Evolutionary conservation across 164 flowering plant species (phyloP).

Genomic region (Houttuynia cordata): DNA sequence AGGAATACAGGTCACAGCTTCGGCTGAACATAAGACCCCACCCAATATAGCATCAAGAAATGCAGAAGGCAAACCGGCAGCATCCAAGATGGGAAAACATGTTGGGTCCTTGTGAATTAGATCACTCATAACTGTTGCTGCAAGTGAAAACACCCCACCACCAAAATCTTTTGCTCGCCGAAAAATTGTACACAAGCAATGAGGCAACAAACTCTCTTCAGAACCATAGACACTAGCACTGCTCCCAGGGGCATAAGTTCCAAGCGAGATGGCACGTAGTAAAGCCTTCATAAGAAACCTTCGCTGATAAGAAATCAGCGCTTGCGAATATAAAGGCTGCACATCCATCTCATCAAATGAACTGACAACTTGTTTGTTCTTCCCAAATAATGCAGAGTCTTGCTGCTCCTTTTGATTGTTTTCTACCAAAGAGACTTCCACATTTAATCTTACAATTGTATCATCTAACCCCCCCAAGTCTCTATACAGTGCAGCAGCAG

Average conservation of each 20-base stretch:
- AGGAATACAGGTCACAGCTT: conserved; percentile 83
- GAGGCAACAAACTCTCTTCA: conserved; percentile 74
- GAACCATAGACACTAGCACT: conserved; percentile 55
- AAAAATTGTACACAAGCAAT: conserved; percentile 62
- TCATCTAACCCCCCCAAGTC: conserved; percentile 91
- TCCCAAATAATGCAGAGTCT: conserved; percentile 29
- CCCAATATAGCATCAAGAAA: conserved; percentile 83
- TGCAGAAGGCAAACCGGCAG: conserved; percentile 72
- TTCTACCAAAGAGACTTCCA: conserved; percentile 66
- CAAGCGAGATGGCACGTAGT: conserved; percentile 81
- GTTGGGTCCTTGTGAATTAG: conserved; percentile 91
- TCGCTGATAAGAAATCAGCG: conserved; percentile 66
- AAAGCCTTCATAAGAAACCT: conserved; percentile 73
- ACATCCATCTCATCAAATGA: conserved; percentile 34
- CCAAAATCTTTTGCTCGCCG: conserved; percentile 85
- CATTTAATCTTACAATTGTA: conserved; percentile 63
- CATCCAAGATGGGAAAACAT: conserved; percentile 64
- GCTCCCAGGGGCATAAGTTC: conserved; percentile 85
- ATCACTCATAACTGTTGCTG: conserved; percentile 93
- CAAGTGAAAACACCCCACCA: conserved; percentile 89
- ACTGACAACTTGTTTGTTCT: conserved; percentile 24
- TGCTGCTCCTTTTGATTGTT: conserved; percentile 36
- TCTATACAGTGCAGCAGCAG: conserved; percentile 80
- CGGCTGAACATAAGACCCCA: conserved; percentile 72
- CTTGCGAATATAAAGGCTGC: conserved; percentile 66